These are phyloP conservation scores for Encephalitozoon intestinalis DNA, from an alignment of 371 early-diverging fungal genomes.

Conservation along the genomic window DNA sequence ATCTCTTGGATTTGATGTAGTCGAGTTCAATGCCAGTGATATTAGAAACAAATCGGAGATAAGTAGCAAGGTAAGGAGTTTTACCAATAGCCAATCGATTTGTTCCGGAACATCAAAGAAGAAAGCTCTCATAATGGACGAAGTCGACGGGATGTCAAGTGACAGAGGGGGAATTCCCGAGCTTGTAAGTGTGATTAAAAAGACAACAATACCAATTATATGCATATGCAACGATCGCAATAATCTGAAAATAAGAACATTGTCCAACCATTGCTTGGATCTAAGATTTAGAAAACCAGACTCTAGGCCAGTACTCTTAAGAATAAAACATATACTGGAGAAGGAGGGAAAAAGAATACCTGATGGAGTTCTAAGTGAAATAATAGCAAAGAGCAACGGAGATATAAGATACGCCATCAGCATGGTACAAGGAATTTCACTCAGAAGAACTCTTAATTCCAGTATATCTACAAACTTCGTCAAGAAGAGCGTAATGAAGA, in stretches of 20 bases:
- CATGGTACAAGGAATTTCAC: constrained; percentile 73
- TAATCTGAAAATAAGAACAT: constrained; percentile 75
- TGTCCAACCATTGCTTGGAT: constrained; percentile 78
- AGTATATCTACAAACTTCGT: constrained; percentile 30
- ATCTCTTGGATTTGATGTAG: constrained; percentile 69
- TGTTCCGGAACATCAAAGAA: constrained; percentile 1
- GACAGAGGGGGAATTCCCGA: constrained; percentile 92
- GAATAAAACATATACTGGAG: constrained; percentile 70
- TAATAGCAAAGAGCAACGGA: constrained; percentile 71
- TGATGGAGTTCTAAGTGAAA: constrained; percentile 72
- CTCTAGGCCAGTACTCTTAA: constrained; percentile 66
- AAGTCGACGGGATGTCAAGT: constrained; percentile 96
- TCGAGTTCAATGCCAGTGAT: constrained; percentile 98
- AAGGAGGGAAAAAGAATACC: constrained; percentile 71
- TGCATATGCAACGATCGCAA: constrained; percentile 95
- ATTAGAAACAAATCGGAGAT: constrained; percentile 73
- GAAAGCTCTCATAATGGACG: constrained; percentile 88
- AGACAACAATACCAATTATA: constrained; percentile 82
- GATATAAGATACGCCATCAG: constrained; percentile 97
- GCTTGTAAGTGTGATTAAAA: constrained; percentile 77
- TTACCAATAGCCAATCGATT: constrained; percentile 25
- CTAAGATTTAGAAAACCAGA: constrained; percentile 71
- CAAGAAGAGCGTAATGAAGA: constrained; percentile 71
- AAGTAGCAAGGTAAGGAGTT: constrained; percentile 54
- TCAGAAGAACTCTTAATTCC: constrained; percentile 9